These are phyloP conservation scores for Leptoxyphium fumago DNA, from an alignment of 2,329 filamentous ascomycete genomes.

Conservation along the genomic window DNA sequence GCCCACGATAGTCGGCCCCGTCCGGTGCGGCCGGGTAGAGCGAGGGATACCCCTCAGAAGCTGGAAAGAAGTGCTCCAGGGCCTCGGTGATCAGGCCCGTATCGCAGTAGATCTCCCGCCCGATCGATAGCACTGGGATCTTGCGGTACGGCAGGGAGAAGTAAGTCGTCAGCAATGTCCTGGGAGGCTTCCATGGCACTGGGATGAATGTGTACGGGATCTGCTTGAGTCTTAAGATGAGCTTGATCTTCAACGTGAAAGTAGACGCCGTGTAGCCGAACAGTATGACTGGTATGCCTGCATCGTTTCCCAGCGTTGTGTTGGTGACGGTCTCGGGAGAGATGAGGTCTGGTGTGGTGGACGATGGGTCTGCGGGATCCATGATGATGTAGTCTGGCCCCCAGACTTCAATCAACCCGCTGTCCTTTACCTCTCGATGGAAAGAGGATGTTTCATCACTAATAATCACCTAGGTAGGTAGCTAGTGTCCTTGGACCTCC, in stretches of 20 bases:
- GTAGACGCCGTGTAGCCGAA: constrained; percentile 16
- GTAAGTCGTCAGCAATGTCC: constrained; percentile 20
- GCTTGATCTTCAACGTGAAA: constrained; percentile 23
- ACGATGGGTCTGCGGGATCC: no score
- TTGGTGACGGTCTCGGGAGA: no score
- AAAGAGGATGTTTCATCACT: no score
- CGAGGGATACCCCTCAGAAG: constrained; percentile 16
- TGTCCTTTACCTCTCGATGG: no score
- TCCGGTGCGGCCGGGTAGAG: constrained; percentile 21
- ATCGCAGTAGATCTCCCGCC: constrained; percentile 19
- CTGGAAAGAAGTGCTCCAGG: constrained; percentile 17
- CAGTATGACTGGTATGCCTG: constrained; percentile 8
- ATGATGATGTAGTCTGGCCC: no score
- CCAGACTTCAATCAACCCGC: no score
- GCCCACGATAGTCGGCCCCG: constrained; percentile 19
- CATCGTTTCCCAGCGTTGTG: background rate
- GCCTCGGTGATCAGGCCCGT: constrained; percentile 14
- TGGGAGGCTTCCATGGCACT: constrained; percentile 27
- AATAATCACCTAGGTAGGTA: no score
- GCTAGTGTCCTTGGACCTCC: no score
- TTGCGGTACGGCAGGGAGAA: constrained; percentile 27
- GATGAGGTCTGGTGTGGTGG: no score
- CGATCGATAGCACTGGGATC: constrained; percentile 18
- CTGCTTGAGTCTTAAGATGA: constrained; percentile 22
- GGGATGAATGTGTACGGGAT: constrained; percentile 25